A percentile compares a stretch with the other conserved stretches of the same genome.
Conservation (phyloP, 257 asterid genomes). For the Verbena officinalis region DNA sequence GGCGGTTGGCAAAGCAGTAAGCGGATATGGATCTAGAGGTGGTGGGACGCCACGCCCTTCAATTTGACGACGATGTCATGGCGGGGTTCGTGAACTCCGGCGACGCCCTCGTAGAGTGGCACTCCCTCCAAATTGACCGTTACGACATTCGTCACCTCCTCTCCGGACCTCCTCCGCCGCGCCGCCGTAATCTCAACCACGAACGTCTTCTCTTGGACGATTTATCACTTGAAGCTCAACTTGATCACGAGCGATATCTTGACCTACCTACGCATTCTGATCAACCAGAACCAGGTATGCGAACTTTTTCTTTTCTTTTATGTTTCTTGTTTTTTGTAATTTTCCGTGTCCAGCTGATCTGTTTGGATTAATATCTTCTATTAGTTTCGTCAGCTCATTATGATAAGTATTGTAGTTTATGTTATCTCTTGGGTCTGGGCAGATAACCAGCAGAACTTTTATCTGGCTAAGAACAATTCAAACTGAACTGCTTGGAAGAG, state of each 20-base stretch:
- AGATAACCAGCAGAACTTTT: neutral
- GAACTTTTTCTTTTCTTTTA: neutral
- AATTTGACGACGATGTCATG: conserved; percentile 84
- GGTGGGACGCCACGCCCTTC: conserved; percentile 82
- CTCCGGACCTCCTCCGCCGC: conserved; percentile 75
- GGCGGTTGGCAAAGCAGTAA: neutral
- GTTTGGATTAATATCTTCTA: neutral
- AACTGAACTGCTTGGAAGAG: neutral
- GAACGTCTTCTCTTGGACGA: conserved; percentile 39
- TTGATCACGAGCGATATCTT: conserved; percentile 79
- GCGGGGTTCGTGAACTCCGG: conserved; percentile 86
- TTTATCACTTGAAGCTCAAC: conserved; percentile 49
- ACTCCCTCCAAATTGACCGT: conserved; percentile 88
- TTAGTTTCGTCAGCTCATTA: neutral
- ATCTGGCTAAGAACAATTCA: neutral
- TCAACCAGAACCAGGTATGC: conserved; percentile 70
- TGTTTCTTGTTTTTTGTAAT: neutral
- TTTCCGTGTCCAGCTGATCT: neutral
- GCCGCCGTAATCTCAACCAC: conserved; percentile 50
- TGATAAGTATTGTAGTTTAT: neutral
- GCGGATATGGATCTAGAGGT: conserved; percentile 69
- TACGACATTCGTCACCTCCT: conserved; percentile 98
- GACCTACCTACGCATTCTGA: conserved; percentile 63
- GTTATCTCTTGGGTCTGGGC: neutral
- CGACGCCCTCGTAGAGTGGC: conserved; percentile 93